These are phyloP conservation scores for Ustilago tritici DNA, from an alignment of 1,284 basidiomycete species.

Conservation along the genomic window DNA sequence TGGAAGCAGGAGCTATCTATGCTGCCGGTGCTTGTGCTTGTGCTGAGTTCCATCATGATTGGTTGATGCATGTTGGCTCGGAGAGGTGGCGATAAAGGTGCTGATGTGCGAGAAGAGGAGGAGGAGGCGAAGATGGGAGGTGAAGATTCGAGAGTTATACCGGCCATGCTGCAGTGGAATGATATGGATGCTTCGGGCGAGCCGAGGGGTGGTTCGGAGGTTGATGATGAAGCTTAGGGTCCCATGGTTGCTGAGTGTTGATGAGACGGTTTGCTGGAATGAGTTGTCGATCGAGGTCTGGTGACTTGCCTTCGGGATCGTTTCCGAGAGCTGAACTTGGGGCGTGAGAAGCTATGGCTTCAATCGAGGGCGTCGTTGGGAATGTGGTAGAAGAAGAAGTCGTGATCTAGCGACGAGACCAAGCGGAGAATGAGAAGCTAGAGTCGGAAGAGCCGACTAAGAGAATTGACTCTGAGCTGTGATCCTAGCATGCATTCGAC, in stretches of 20 bases:
- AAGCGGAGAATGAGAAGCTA: not conserved
- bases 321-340: not conserved
- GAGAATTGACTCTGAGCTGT: not conserved
- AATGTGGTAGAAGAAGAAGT: not conserved
- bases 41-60: conserved; percentile 25
- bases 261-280: not conserved
- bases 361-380: not conserved
- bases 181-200: conserved; percentile 6
- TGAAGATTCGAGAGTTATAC: conserved; percentile 24
- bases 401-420: not conserved
- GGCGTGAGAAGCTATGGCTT: not conserved
- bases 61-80: conserved; percentile 16
- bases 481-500: conserved; percentile 7
- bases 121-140: conserved; percentile 20
- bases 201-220: not conserved
- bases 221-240: not conserved
- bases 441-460: conserved; percentile 5
- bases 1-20: conserved; percentile 33
- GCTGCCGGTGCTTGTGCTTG: conserved; percentile 28
- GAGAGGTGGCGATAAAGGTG: conserved; percentile 11
- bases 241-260: not conserved
- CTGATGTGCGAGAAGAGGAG: conserved; percentile 10
- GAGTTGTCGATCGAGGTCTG: not conserved
- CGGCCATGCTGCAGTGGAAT: conserved; percentile 5
- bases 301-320: not conserved